phyloP scores from a whole-genome alignment of 768 basidiomycete species.

The Amanita molliuscula region DNA sequence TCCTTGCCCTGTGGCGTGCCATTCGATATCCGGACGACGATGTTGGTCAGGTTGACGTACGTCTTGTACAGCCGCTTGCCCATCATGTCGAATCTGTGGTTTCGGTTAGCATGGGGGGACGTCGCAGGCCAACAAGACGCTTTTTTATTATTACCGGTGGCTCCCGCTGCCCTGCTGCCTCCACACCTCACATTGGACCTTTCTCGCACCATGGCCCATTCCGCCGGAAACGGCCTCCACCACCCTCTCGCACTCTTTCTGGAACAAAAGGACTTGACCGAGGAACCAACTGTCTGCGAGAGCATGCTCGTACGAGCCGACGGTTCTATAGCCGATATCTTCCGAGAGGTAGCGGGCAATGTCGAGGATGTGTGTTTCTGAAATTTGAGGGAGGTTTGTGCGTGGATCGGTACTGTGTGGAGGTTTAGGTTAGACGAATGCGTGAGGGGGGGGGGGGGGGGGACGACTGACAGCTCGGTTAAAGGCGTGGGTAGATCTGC shows the following conservation, averaged over 20 bases:
- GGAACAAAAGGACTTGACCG: constrained; percentile 49
- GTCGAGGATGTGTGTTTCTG: constrained; percentile 57
- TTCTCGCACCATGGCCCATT: constrained; percentile 33
- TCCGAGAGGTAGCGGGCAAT: constrained; percentile 67
- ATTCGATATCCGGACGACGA: too few relatives aligned
- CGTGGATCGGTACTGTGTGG: constrained; percentile 31
- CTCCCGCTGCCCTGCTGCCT: constrained; percentile 80
- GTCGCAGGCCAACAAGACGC: neutral
- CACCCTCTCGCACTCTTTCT: constrained; percentile 50
- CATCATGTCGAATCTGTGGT: neutral
- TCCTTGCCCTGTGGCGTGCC: constrained; percentile 41
- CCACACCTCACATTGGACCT: constrained; percentile 89
- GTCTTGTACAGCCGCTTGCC: constrained; percentile 41
- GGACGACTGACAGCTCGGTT: constrained; percentile 35
- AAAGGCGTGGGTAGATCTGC: constrained; percentile 51
- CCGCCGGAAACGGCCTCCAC: constrained; percentile 16
- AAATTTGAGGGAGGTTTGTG: constrained; percentile 58
- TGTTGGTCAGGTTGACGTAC: constrained; percentile 79
- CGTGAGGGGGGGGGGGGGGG: neutral
- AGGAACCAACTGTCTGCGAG: constrained; percentile 78
- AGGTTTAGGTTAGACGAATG: neutral
- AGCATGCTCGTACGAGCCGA: constrained; percentile 85
- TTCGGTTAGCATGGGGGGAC: neutral
- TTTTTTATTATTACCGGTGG: constrained; percentile 52
- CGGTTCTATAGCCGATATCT: constrained; percentile 82